Evolutionary conservation across 129 eudicot species (phyloP).

Genomic region (Ambrosia trifida): DNA sequence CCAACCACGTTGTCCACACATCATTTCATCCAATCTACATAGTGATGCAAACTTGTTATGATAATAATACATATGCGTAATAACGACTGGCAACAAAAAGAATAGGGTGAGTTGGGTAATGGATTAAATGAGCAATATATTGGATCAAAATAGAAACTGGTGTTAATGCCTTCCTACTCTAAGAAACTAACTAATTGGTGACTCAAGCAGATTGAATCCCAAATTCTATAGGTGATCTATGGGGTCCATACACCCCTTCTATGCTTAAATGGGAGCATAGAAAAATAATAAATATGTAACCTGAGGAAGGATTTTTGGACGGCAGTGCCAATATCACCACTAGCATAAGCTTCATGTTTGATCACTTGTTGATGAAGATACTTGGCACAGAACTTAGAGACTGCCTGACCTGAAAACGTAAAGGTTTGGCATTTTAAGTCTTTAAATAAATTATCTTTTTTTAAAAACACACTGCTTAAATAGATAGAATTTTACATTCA

Average conservation of each 20-base stretch:
- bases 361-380: constrained; percentile 78
- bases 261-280: constrained; percentile 1
- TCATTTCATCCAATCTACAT: constrained; percentile 93
- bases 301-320: constrained; percentile 70
- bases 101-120: no score
- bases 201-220: not conserved
- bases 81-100: constrained; percentile 12
- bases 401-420: constrained; percentile 62
- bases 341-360: constrained; percentile 61
- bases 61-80: constrained; percentile 6
- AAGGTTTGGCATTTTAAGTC: constrained; percentile 7
- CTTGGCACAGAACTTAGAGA: constrained; percentile 84
- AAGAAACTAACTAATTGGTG: not conserved
- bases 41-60: constrained; percentile 10
- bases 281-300: constrained; percentile 31
- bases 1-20: constrained; percentile 69
- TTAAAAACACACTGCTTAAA: constrained; percentile 4
- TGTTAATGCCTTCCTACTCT: not conserved
- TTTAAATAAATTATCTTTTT: not conserved
- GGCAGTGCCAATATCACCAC: constrained; percentile 69
- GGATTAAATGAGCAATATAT: no score
- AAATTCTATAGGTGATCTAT: not conserved
- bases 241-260: constrained; percentile 5
- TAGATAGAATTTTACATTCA: not conserved
- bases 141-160: not conserved